Base-by-base conservation (phyloP, 257 asterid genomes). In the Penstemon barbatus region DNA sequence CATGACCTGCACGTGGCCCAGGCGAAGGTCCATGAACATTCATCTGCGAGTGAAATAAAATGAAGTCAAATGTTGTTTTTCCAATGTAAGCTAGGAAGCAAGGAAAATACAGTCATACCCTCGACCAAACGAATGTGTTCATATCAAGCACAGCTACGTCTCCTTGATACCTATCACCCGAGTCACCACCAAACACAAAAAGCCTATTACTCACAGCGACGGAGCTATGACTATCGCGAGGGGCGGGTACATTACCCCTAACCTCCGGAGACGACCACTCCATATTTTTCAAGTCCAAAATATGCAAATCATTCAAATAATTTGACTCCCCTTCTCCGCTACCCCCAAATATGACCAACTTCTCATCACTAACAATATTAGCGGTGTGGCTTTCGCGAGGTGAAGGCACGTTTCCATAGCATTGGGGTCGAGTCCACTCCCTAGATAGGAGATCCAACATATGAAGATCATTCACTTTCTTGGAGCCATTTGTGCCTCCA, bases 381-480 rank as follows among this genome's bases (percentile, higher is more conserved):
- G 94, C 87, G 0, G 92, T 82, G 86, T 93, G 98, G 44, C 98
- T 93, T 63, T 93, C 98, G 0, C 98, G 95, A 8, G 98, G 77
- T 0, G 84, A 78, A 15, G 98, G 98, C 4, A 89, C 93, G 46
- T 36, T 74, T 6, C 98, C 98, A 4, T 36, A 66, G 80, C 96
- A 90, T 57, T 83, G 83, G 2, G 97, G 98, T 10, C 57, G 79
- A 49, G 80, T 75, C 98, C 98, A 93, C 71, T 84, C 92, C 65
- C 81, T 70, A 1, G 95, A 72, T 65, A 71, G 62, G 70, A 93
- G 85, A 73, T 93, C 95, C 67, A 93, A 76, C 3, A 87, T 57
- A 75, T 87, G 94, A 36, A 93, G 77, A 52, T 90, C 97, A 12
- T 85, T 90, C 5, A 93, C 95, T 75, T 93, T 93, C 86, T 79